Percentiles rank a stretch among this genome's conserved stretches.
Conservation (phyloP, 140 eudicot species). For the Cichorium intybus region DNA sequence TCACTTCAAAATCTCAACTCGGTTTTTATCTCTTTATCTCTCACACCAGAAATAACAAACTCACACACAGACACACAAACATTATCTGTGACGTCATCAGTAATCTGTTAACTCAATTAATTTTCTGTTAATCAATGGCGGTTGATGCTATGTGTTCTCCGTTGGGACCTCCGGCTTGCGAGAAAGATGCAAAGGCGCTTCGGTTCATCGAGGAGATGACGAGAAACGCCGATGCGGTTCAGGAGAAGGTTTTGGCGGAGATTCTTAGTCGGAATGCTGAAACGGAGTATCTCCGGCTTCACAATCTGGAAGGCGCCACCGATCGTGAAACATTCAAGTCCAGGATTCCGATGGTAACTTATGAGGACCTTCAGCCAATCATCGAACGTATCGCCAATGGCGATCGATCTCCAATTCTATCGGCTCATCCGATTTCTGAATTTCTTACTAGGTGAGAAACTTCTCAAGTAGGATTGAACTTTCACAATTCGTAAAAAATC, state of each 20-base stretch:
- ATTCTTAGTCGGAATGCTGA: slow-evolving; percentile 59
- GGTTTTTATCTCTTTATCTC: neutral
- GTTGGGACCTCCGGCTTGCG: slow-evolving; percentile 72
- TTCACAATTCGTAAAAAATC: too few relatives aligned
- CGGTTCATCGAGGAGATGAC: slow-evolving; percentile 88
- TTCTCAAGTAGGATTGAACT: neutral
- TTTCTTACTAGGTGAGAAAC: slow-evolving; percentile 67
- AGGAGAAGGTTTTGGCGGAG: slow-evolving; percentile 58
- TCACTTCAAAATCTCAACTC: slow-evolving; percentile 5
- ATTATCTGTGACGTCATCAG: neutral
- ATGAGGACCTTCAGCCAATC: slow-evolving; percentile 82
- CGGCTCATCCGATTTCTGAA: slow-evolving; percentile 77
- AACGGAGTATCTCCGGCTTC: slow-evolving; percentile 56
- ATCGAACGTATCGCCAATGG: slow-evolving; percentile 79
- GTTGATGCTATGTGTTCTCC: slow-evolving; percentile 68
- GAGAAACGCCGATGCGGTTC: slow-evolving; percentile 61
- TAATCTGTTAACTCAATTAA: neutral
- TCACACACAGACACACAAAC: too few relatives aligned
- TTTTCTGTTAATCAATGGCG: slow-evolving; percentile 41
- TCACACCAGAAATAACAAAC: neutral
- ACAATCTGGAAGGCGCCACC: slow-evolving; percentile 48
- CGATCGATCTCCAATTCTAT: slow-evolving; percentile 77
- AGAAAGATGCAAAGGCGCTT: slow-evolving; percentile 79
- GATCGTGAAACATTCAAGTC: slow-evolving; percentile 66
- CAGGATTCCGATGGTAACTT: slow-evolving; percentile 60